Conservation (phyloP, 805 yeast species). For the Wickerhamomyces bisporus region DNA sequence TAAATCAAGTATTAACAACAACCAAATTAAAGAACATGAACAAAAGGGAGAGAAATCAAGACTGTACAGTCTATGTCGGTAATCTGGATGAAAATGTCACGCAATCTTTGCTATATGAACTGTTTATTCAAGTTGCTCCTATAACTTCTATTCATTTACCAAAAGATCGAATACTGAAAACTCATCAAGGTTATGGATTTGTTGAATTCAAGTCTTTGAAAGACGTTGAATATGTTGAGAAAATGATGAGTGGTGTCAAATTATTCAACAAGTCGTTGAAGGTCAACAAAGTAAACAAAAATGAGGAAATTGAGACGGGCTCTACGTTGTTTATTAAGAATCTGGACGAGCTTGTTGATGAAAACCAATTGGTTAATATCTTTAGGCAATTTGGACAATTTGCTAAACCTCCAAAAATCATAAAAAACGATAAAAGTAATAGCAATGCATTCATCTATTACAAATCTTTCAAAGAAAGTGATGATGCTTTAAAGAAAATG, state of each 20-base stretch:
- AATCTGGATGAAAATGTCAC: constrained; percentile 73
- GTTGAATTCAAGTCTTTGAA: constrained; percentile 55
- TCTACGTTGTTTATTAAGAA: constrained; percentile 69
- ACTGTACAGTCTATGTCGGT: constrained; percentile 72
- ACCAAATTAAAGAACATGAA: neutral
- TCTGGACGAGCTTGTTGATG: constrained; percentile 63
- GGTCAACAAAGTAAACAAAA: constrained; percentile 44
- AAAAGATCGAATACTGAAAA: constrained; percentile 62
- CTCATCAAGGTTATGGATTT: constrained; percentile 87
- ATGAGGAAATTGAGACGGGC: constrained; percentile 40
- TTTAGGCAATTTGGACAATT: constrained; percentile 65
- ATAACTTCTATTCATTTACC: constrained; percentile 68
- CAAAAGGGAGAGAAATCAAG: constrained; percentile 44
- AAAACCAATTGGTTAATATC: constrained; percentile 42
- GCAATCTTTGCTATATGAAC: constrained; percentile 70
- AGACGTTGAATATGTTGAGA: constrained; percentile 69
- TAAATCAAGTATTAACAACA: neutral
- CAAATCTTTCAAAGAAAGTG: constrained; percentile 62
- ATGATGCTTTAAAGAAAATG: constrained; percentile 64
- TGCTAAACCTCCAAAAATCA: constrained; percentile 43
- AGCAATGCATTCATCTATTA: constrained; percentile 63
- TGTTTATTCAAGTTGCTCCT: constrained; percentile 83
- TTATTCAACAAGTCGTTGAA: constrained; percentile 58
- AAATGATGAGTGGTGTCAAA: constrained; percentile 53
- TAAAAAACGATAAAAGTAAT: constrained; percentile 41